Evolutionary conservation across 2,329 filamentous ascomycete genomes (phyloP).

Genomic region (Fusarium sp.): DNA sequence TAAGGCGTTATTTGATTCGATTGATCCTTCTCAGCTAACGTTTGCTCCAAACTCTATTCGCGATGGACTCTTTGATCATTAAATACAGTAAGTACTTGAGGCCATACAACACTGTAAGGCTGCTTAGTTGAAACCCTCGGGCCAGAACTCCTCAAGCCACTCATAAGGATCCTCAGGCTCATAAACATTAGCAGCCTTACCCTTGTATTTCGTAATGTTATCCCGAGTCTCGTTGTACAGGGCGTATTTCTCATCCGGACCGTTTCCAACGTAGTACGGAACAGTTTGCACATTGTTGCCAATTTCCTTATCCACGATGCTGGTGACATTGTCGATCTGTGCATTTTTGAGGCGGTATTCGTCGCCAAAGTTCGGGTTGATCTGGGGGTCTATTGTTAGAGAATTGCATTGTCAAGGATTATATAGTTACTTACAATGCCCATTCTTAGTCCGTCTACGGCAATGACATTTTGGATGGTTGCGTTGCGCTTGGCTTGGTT

Average conservation of each 20-base stretch:
- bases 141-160: conserved; percentile 66
- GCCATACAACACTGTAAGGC: too few species aligned
- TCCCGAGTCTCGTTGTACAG: conserved; percentile 48
- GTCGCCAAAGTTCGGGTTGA: conserved; percentile 49
- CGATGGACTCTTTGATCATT: neutral
- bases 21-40: too few species aligned
- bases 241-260: conserved; percentile 49
- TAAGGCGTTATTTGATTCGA: too few species aligned
- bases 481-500: conserved; percentile 47
- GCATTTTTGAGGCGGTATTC: conserved; percentile 49
- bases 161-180: conserved; percentile 60
- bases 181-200: conserved; percentile 39
- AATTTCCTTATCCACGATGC: conserved; percentile 48
- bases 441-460: conserved; percentile 41
- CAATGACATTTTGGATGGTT: conserved; percentile 49
- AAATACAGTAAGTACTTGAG: too few species aligned
- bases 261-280: conserved; percentile 43
- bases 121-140: conserved; percentile 44
- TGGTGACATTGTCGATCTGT: conserved; percentile 44
- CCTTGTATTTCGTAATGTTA: conserved; percentile 45
- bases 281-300: conserved; percentile 49
- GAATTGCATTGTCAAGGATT: fast-evolving
- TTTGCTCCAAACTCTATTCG: too few species aligned
- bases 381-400: conserved; percentile 21
- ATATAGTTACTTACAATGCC: conserved; percentile 38